Percentiles rank a stretch among this genome's conserved stretches.
These are phyloP conservation scores for Hibiscus syriacus DNA, from an alignment of 345 rosid genomes.

Conservation along the genomic window DNA sequence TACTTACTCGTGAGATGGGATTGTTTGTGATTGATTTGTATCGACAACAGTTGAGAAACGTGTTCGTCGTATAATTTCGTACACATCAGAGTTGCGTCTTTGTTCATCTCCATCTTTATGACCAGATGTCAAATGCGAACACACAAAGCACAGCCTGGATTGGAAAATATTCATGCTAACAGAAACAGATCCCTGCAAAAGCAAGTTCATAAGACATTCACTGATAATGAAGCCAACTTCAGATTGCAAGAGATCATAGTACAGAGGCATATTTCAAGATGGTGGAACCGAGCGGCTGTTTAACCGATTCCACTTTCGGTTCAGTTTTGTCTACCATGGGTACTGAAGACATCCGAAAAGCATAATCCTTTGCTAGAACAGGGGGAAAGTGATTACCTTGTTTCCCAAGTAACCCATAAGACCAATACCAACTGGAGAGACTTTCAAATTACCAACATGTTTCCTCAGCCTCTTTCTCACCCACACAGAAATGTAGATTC, in stretches of 20 bases:
- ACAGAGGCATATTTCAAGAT: conserved; percentile 2
- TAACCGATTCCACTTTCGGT: too few relatives aligned
- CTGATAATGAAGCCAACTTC: neutral
- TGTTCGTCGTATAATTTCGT: conserved; percentile 75
- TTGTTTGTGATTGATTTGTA: conserved; percentile 68
- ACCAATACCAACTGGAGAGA: conserved; percentile 95
- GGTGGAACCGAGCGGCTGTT: too few relatives aligned
- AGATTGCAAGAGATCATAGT: conserved; percentile 1
- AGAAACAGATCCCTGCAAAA: conserved; percentile 94
- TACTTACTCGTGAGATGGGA: conserved; percentile 83
- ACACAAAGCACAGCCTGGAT: conserved; percentile 90
- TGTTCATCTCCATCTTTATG: conserved; percentile 88
- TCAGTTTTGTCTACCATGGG: too few relatives aligned
- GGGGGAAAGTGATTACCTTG: conserved; percentile 51
- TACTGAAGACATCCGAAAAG: neutral
- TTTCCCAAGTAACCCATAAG: conserved; percentile 99
- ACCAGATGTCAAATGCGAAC: conserved; percentile 96
- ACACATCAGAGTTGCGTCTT: conserved; percentile 84
- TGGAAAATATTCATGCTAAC: conserved; percentile 92
- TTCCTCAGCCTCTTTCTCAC: conserved; percentile 74
- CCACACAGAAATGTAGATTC: conserved; percentile 92
- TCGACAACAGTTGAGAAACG: conserved; percentile 62
- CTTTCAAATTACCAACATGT: conserved; percentile 81
- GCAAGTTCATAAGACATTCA: conserved; percentile 15
- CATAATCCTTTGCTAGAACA: neutral